Percentiles rank a stretch among this genome's conserved stretches.
phyloP scores from a whole-genome alignment of 2,329 filamentous ascomycete genomes.

The Teratosphaeria viscida region DNA sequence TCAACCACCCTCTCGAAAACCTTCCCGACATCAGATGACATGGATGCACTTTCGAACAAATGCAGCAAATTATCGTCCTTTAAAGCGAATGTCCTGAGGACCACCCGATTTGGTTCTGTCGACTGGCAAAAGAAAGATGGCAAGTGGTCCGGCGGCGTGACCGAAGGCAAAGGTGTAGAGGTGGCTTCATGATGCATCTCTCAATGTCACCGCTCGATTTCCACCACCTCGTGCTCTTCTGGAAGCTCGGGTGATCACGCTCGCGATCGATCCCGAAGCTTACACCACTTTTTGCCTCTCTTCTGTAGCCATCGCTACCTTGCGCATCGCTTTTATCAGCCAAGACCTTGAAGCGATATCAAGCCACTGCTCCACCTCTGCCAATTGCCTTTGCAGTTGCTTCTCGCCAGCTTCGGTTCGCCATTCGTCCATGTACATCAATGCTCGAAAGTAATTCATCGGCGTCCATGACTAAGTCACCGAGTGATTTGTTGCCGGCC shows the following conservation, averaged over 20 bases:
- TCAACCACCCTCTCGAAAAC: slow-evolving; percentile 20
- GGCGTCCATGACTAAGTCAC: not conserved
- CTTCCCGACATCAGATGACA: slow-evolving; percentile 26
- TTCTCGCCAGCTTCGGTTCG: not conserved
- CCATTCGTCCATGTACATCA: not conserved
- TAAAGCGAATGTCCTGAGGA: slow-evolving; percentile 28
- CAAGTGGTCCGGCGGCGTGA: slow-evolving; percentile 23
- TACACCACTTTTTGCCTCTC: not conserved
- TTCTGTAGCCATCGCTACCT: not conserved
- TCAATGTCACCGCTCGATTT: too few species aligned
- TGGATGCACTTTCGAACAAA: slow-evolving; percentile 24
- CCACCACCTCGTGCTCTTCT: not conserved
- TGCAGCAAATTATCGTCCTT: slow-evolving; percentile 27
- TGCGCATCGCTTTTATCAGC: not conserved
- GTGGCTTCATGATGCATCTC: not conserved
- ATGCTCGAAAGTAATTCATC: not conserved
- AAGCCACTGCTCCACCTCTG: not conserved
- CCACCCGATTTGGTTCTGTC: slow-evolving; percentile 23
- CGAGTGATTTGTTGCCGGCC: not conserved
- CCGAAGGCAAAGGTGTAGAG: slow-evolving; percentile 7
- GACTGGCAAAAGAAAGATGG: slow-evolving; percentile 25
- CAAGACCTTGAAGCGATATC: not conserved
- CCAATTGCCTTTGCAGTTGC: not conserved
- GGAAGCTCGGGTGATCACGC: not conserved
- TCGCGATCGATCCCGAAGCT: not conserved